Conservation (phyloP, 2,329 filamentous ascomycete species). For the Colletotrichum sp. region DNA sequence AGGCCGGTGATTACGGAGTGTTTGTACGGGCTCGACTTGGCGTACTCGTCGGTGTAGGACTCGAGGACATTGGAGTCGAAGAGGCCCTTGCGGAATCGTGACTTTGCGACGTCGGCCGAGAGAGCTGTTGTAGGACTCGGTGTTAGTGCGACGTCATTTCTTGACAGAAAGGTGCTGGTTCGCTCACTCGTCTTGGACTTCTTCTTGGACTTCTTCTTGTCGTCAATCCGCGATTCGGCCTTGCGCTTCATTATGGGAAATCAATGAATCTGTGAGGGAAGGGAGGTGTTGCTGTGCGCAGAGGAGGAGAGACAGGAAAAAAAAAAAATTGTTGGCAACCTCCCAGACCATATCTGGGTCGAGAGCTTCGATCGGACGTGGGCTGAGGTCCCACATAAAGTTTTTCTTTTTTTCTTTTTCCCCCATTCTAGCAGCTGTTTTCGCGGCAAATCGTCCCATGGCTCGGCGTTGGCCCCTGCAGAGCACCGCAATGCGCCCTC, state of each 20-base stretch:
- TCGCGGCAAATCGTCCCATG: slow-evolving; percentile 19
- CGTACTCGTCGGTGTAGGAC: slow-evolving; percentile 67
- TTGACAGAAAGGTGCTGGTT: slow-evolving; percentile 19
- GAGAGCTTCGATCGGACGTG: slow-evolving; percentile 5
- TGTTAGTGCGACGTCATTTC: slow-evolving; percentile 18
- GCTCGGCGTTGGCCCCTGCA: slow-evolving; percentile 4
- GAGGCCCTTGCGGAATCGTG: slow-evolving; percentile 69
- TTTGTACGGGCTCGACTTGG: slow-evolving; percentile 76
- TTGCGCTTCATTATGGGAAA: slow-evolving; percentile 64
- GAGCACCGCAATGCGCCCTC: neutral
- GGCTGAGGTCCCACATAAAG: slow-evolving; percentile 20
- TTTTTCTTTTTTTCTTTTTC: neutral
- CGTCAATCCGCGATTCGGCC: slow-evolving; percentile 50
- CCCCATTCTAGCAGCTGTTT: slow-evolving; percentile 8
- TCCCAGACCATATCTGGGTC: neutral
- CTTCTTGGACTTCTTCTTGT: slow-evolving; percentile 54
- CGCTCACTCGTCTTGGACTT: slow-evolving; percentile 57
- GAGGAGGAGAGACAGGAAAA: neutral
- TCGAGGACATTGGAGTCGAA: slow-evolving; percentile 65
- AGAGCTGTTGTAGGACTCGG: slow-evolving; percentile 40
- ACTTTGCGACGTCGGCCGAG: slow-evolving; percentile 53
- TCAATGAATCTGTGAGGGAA: neutral
- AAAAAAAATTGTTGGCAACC: neutral
- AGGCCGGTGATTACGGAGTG: slow-evolving; percentile 88
- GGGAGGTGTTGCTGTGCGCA: neutral